Evolutionary conservation across 768 basidiomycete genomes (phyloP).

Genomic region (Mrakia blollopis): DNA sequence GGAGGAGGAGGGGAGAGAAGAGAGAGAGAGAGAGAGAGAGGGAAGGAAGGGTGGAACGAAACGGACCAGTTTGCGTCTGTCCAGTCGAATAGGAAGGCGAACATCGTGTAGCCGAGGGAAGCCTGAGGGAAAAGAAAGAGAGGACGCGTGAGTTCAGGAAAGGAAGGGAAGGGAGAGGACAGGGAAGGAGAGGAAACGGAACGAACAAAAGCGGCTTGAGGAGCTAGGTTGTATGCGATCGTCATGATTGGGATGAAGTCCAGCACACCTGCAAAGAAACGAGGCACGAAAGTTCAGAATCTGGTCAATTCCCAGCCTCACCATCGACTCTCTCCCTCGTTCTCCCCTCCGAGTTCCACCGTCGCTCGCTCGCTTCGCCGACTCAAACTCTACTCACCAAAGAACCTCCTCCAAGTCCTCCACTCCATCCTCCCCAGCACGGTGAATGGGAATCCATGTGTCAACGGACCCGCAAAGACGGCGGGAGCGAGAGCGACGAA

Average conservation of each 20-base stretch:
- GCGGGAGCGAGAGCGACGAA: constrained; percentile 54
- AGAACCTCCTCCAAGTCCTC: constrained; percentile 49
- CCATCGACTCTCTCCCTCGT: no score
- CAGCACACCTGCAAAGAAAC: constrained; percentile 43
- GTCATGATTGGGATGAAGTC: constrained; percentile 54
- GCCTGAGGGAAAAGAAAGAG: not conserved
- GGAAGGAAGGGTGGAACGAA: no score
- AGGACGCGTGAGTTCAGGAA: not conserved
- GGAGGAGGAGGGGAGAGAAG: no score
- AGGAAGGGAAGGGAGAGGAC: not conserved
- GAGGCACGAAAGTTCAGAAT: not conserved
- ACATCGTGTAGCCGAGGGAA: constrained; percentile 45
- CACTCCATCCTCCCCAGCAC: constrained; percentile 49
- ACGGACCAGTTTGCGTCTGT: constrained; percentile 54
- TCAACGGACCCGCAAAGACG: constrained; percentile 52
- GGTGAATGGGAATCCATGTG: constrained; percentile 51
- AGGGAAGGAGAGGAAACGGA: not conserved
- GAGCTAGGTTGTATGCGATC: constrained; percentile 49
- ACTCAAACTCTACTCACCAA: constrained; percentile 42
- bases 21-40: no score
- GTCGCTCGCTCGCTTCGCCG: no score
- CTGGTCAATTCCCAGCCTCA: not conserved
- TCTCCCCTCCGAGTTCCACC: no score
- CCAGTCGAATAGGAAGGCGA: constrained; percentile 49
- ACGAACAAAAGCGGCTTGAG: constrained; percentile 47